Base-by-base conservation (phyloP, 768 basidiomycete genomes). In the Panaeolus cyanescens region DNA sequence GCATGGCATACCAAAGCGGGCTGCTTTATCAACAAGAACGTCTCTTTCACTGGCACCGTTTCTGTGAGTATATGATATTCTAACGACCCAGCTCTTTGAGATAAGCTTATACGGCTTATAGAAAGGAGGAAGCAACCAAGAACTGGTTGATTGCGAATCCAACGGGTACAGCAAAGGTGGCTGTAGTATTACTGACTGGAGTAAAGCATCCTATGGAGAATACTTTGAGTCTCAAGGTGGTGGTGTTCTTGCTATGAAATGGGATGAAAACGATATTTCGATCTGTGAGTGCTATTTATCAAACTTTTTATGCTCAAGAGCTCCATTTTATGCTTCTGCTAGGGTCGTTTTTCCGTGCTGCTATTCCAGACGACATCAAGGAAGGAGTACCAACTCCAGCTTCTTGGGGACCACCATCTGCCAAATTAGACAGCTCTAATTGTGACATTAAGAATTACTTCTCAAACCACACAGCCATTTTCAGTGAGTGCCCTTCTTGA, bases 211-310 rank as follows among this genome's bases (percentile, higher is more conserved):
- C 0, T 96, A 92, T 71, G 94, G 93, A 0, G 86, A 88, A 34
- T 84, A 83, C 59, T 95, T 95, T 69, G 93, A 95, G 64, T 79
- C 82, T 0, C 86, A 85, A 70, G 86, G 90, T 10, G 94, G 94
- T 8, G 94, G 94, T 4, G 87, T 94, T 2, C 91, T 93, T 67
- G 93, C 88, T 1, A 93, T 93, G 91, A 89, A 91, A 65, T 95
- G 94, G 94, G 91, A 95, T 68, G 83, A 86, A 60, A 81, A 79
- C 58, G 87, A 87, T 2, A 92, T 93, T 60, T 84, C 88, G 40
- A 81, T 92, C 66, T 93, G 92, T 93, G 62, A 73, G 90, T 79
- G 4, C 13, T 6, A 32, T n/a, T 33, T n/a, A n/a, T 33, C 19
- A 28, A 56, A 12, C 8, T 31, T 42, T 25, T 25, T 32, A 4